Evolutionary conservation across 164 flowering plant genomes (phyloP).

Genomic region (Umbellularia californica): DNA sequence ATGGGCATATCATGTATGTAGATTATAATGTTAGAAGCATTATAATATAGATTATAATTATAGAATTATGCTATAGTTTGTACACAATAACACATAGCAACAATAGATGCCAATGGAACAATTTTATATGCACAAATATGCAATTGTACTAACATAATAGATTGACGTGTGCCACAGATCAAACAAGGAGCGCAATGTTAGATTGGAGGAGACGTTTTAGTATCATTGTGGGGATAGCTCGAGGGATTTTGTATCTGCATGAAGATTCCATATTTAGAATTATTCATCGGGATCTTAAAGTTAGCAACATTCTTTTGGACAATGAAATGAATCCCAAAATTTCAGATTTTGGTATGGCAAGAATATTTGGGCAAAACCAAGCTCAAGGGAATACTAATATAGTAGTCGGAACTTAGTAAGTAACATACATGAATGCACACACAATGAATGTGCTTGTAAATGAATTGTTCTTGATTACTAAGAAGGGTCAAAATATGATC

Average conservation of each 20-base stretch:
- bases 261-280: slow-evolving; percentile 18
- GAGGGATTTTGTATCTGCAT: slow-evolving; percentile 21
- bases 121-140: too few relatives aligned
- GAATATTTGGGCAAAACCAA: slow-evolving; percentile 14
- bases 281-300: slow-evolving; percentile 19
- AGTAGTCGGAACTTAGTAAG: slow-evolving; percentile 22
- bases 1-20: too few relatives aligned
- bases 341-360: slow-evolving; percentile 20
- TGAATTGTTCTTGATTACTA: too few relatives aligned
- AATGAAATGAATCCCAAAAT: slow-evolving; percentile 16
- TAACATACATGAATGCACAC: neutral
- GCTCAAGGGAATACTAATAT: slow-evolving; percentile 15
- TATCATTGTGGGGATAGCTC: slow-evolving; percentile 13
- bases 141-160: too few relatives aligned
- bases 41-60: too few relatives aligned
- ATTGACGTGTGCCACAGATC: slow-evolving; percentile 14
- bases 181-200: neutral
- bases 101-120: too few relatives aligned
- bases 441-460: too few relatives aligned
- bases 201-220: slow-evolving; percentile 17
- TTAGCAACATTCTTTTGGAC: slow-evolving; percentile 14
- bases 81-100: too few relatives aligned
- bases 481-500: too few relatives aligned
- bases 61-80: too few relatives aligned
- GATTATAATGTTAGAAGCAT: too few relatives aligned